Evolutionary conservation across 2,329 filamentous ascomycete species (phyloP), one percentile per base, ranked within the genome.

Genomic region (Cryphonectria carpinicola): DNA sequence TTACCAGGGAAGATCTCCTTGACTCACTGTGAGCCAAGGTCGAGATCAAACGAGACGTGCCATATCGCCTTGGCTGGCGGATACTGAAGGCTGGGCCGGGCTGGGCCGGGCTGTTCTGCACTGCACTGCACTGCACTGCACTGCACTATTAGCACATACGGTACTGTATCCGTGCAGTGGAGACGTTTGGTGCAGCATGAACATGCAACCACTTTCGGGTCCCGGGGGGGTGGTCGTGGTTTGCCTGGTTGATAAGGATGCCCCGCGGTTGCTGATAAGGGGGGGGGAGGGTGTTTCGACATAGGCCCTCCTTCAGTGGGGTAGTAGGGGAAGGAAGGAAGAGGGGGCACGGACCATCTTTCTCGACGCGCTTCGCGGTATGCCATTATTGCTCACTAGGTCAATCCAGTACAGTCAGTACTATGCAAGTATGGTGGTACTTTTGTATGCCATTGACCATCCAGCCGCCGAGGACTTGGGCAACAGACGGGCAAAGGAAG

Each of bases 251-350:
- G 70, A 71, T 71, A 71, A 71, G 67, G 1, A 14, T 66, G 62
- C 70, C 70, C 70, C 70, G 70, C 70, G 67, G 56, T 63, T 41
- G 17, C 56, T 63, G 70, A 69, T 71, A 71, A 56, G 52, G 52
- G 52, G 52, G 49, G 49, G 3, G 28, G 28, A 2, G 28, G n/a
- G n/a, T n/a, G n/a, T n/a, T 28, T 17, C 1, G 46, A 52, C 41
- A 43, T 13, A 54, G 22, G 46, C 46, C 46, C 19, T 10, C n/a
- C 7, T 19, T 28, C 25, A 49, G 43, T 49, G 43, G 43, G 52
- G 52, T 32, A 32, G 54, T 7, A 28, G 28, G 54, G 54, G 54
- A 35, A 28, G 17, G 25, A 13, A 28, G 28, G 28, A 2, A 37
- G 28, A 58, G 22, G 19, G 58, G 1, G 41, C 46, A 52, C 63